Percentiles rank a stretch among this genome's conserved stretches.
Evolutionary conservation across 176 grass and related monocot species (phyloP).

Genomic region (Carex kokanica): DNA sequence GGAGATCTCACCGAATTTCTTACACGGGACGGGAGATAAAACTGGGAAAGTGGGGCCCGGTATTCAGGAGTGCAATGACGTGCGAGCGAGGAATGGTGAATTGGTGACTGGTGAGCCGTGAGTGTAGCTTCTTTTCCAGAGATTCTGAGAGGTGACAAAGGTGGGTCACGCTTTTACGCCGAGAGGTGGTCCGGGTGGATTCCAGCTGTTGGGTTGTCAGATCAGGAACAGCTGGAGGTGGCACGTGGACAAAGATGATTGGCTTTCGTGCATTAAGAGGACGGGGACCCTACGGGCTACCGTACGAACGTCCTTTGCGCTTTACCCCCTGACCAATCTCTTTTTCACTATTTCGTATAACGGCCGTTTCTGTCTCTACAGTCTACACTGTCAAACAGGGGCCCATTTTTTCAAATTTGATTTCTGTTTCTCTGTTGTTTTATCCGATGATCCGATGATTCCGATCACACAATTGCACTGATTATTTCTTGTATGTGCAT

Average conservation of each 20-base stretch:
- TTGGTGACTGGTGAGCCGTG: not conserved
- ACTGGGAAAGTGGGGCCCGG: not conserved
- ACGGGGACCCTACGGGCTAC: not conserved
- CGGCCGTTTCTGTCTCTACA: not conserved
- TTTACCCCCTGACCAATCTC: not conserved
- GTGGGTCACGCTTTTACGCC: not conserved
- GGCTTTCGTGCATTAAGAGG: not conserved
- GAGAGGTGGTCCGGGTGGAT: not conserved
- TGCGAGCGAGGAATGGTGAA: not conserved
- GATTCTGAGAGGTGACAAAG: not conserved
- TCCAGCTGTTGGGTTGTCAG: conserved; percentile 3
- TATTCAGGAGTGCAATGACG: not conserved
- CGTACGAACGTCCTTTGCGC: conserved; percentile 10
- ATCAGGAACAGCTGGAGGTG: conserved; percentile 22
- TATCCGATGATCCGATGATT: not conserved
- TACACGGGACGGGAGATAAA: not conserved
- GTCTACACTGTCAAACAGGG: not conserved
- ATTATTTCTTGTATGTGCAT: not conserved
- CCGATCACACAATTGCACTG: not conserved
- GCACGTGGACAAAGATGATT: not conserved
- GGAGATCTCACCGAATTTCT: not conserved
- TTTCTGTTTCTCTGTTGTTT: not conserved
- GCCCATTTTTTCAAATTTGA: conserved; percentile 10
- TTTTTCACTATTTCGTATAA: conserved; percentile 1
- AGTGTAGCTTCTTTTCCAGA: not conserved